Evolutionary conservation across 176 grass and related monocot species (phyloP).

Genomic region (Cocos nucifera): DNA sequence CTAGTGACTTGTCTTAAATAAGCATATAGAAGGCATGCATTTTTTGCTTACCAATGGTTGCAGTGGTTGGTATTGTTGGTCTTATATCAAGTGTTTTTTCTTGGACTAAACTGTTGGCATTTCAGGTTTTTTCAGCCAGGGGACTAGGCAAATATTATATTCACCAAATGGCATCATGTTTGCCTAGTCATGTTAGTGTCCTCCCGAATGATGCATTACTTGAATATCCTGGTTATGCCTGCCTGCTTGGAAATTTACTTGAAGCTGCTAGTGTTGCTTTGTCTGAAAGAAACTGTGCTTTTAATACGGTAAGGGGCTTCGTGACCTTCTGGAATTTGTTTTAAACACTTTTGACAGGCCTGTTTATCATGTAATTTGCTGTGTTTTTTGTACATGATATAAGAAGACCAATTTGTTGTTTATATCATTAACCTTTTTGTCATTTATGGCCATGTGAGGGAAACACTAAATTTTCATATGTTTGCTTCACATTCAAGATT

Average conservation of each 20-base stretch:
- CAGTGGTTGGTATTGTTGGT: too few species aligned
- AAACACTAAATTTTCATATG: too few species aligned
- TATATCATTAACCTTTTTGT: too few species aligned
- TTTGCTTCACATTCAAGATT: too few species aligned
- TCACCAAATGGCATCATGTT: constrained; percentile 55
- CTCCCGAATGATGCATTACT: constrained; percentile 47
- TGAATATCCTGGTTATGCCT: constrained; percentile 86
- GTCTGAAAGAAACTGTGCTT: constrained; percentile 58
- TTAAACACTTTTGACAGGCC: too few species aligned
- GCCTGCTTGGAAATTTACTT: constrained; percentile 94
- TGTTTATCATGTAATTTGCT: too few species aligned
- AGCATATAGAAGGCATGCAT: too few species aligned
- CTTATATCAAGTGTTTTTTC: constrained; percentile 11
- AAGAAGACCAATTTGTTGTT: too few species aligned
- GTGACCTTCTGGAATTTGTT: constrained; percentile 6
- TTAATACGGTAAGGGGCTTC: constrained; percentile 43
- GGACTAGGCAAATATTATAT: constrained; percentile 75
- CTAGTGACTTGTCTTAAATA: too few species aligned
- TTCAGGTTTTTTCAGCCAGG: constrained; percentile 69
- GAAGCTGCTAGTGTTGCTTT: constrained; percentile 80
- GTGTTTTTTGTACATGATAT: too few species aligned
- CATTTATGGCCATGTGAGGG: too few species aligned
- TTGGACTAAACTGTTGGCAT: not conserved
- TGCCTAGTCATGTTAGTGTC: constrained; percentile 36
- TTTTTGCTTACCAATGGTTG: too few species aligned